Evolutionary conservation across 2,329 filamentous ascomycete species (phyloP).

Genomic region (Coniochaeta sp.): DNA sequence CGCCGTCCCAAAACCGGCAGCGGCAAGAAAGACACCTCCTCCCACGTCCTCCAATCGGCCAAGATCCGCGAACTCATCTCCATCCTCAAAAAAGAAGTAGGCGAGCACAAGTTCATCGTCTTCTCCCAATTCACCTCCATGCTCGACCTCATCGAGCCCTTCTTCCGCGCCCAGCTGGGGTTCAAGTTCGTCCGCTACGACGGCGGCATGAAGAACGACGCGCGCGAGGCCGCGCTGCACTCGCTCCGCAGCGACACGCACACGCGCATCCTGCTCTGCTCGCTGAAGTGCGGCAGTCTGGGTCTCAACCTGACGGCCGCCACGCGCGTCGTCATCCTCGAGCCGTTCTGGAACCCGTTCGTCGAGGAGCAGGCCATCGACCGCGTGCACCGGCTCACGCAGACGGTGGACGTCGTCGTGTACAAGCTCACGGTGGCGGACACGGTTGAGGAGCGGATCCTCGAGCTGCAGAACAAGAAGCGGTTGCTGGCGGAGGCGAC

Average conservation of each 20-base stretch:
- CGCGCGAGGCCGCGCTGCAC: conserved; percentile 77
- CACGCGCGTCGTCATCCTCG: conserved; percentile 85
- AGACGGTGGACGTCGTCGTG: conserved; percentile 88
- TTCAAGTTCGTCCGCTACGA: conserved; percentile 87
- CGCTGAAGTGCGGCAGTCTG: conserved; percentile 85
- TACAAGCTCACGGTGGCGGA: conserved; percentile 86
- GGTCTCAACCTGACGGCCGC: conserved; percentile 93
- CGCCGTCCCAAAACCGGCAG: conserved; percentile 24
- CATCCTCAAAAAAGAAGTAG: conserved; percentile 71
- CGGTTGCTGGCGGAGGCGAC: conserved; percentile 81
- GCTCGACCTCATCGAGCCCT: conserved; percentile 93
- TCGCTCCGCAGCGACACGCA: conserved; percentile 66
- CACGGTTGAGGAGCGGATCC: conserved; percentile 87
- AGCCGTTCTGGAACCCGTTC: conserved; percentile 99
- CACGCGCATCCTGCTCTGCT: conserved; percentile 83
- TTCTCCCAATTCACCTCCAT: conserved; percentile 98
- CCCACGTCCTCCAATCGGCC: conserved; percentile 62
- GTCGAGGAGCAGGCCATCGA: conserved; percentile 99
- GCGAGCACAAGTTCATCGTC: conserved; percentile 91
- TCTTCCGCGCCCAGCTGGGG: conserved; percentile 60
- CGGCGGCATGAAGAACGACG: conserved; percentile 89
- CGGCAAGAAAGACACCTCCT: conserved; percentile 36
- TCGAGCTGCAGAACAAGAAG: conserved; percentile 93
- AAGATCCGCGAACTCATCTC: conserved; percentile 84
- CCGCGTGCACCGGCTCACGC: conserved; percentile 94